A percentile compares a stretch with the other conserved stretches of the same genome.
These are phyloP conservation scores for Trichosporon inkin DNA, from an alignment of 1,284 basidiomycete genomes.

Conservation along the genomic window DNA sequence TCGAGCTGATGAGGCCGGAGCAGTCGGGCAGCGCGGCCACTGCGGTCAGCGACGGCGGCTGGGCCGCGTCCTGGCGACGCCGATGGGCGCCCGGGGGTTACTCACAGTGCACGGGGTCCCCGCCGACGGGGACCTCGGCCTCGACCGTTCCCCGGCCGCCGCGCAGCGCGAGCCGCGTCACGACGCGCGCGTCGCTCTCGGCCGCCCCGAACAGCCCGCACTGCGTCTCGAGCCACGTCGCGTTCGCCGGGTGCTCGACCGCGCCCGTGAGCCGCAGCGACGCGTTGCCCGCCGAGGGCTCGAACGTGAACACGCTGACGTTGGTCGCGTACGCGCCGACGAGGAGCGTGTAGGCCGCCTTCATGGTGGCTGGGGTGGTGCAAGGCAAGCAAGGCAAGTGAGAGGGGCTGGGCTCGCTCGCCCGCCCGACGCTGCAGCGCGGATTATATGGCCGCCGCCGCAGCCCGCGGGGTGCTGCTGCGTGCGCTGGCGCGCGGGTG, in stretches of 20 bases:
- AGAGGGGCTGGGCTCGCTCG: too few species aligned
- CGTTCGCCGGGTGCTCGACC: not conserved
- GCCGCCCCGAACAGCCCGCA: constrained; percentile 1
- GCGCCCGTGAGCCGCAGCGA: too few species aligned
- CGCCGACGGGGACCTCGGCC: not conserved
- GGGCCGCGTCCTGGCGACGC: too few species aligned
- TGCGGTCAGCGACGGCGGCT: too few species aligned
- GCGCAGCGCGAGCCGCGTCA: not conserved
- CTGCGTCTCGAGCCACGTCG: not conserved
- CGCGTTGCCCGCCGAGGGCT: not conserved
- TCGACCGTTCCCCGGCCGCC: not conserved
- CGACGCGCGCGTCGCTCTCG: not conserved
- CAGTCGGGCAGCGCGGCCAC: not conserved
- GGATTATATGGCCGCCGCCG: too few species aligned
- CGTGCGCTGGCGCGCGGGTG: too few species aligned
- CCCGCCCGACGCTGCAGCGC: too few species aligned
- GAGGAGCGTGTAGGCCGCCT: not conserved
- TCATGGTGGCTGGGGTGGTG: too few species aligned
- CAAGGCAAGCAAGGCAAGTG: too few species aligned
- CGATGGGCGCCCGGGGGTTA: not conserved
- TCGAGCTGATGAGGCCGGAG: not conserved
- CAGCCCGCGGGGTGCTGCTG: too few species aligned
- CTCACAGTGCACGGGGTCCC: constrained; percentile 4
- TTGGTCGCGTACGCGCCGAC: not conserved
- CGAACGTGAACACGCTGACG: constrained; percentile 7